phyloP scores from a whole-genome alignment of 2,329 filamentous ascomycete species.

The Fusarium protoensiforme region DNA sequence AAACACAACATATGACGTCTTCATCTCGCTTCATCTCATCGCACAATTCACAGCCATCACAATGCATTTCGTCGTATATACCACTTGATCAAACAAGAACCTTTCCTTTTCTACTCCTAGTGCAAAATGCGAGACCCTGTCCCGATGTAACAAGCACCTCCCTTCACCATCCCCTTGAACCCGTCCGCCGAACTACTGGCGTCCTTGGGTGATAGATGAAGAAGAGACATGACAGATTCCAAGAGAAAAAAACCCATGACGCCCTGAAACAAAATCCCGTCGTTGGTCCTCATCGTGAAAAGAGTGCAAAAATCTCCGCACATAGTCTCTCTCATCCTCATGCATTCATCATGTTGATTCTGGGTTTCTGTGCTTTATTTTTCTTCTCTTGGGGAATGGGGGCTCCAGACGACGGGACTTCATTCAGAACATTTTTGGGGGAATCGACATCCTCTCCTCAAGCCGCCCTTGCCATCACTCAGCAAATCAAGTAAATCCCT shows the following conservation, averaged over 20 bases:
- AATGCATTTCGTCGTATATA: constrained; percentile 10
- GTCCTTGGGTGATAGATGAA: constrained; percentile 36
- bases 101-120: constrained; percentile 52
- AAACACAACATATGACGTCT: neutral
- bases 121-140: constrained; percentile 50
- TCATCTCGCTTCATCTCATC: neutral
- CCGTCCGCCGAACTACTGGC: constrained; percentile 37
- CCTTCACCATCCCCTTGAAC: constrained; percentile 41
- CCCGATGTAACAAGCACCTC: constrained; percentile 45
- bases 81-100: constrained; percentile 46
- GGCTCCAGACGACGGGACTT: constrained; percentile 47
- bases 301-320: constrained; percentile 24
- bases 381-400: constrained; percentile 41
- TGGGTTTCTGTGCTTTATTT: constrained; percentile 50
- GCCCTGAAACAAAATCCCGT: constrained; percentile 5
- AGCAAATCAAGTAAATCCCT: constrained; percentile 62
- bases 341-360: constrained; percentile 44
- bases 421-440: constrained; percentile 49
- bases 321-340: constrained; percentile 39
- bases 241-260: constrained; percentile 7
- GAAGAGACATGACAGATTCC: constrained; percentile 6
- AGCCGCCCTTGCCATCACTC: constrained; percentile 58
- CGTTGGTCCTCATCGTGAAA: constrained; percentile 13
- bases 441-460: constrained; percentile 48
- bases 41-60: neutral